Base-by-base conservation (phyloP, 2,329 filamentous ascomycete genomes). In the Paecilomyces sp. region DNA sequence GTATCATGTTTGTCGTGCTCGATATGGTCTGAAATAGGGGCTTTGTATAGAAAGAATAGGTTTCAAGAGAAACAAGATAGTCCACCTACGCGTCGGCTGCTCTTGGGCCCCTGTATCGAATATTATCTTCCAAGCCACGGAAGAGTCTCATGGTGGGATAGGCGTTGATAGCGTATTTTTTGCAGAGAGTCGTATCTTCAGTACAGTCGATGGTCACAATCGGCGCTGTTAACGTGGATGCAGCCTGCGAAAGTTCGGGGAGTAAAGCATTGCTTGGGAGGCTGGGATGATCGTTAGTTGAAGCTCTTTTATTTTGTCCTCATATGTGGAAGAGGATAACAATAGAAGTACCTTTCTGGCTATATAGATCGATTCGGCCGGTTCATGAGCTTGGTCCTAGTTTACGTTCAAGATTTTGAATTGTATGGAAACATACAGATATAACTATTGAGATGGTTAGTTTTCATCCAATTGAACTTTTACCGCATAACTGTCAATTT, bases 141-240 rank as follows among this genome's bases (percentile, higher is more conserved):
- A 78, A 79, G 9, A 78, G 73, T 0, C 80, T 75, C 36, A 83
- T 74, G 6, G 80, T 72, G 2, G 80, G 80, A 60, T 79, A 81
- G 0, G 80, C 81, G 12, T 71, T 69, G 31, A 83, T 70, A 25
- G 74, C 71, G 54, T 74, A 67, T 28, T 78, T 72, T 55, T 70
- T 62, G 51, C 51, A 53, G 11, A 53, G 6, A 25, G 51, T 5
- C 0, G 51, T 24, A 12, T 25, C 51, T 13, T 12, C 22, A 9
- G 51, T 25, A 22, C 51, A 53, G 25, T 53, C 25, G 22, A 53
- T 22, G 8, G 22, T 53, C 3, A 53, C 9, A 7, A 53, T 13
- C 11, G 51, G 51, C 3, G 25, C 51, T 13, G 22, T 53, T 25
- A 53, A 30, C 3, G 22, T 25, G 1, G 51, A 25, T 30, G 51